Evolutionary conservation across 2,329 filamentous ascomycete genomes (phyloP), one percentile per base, ranked within the genome.

Genomic region (Colletotrichum australisinense): DNA sequence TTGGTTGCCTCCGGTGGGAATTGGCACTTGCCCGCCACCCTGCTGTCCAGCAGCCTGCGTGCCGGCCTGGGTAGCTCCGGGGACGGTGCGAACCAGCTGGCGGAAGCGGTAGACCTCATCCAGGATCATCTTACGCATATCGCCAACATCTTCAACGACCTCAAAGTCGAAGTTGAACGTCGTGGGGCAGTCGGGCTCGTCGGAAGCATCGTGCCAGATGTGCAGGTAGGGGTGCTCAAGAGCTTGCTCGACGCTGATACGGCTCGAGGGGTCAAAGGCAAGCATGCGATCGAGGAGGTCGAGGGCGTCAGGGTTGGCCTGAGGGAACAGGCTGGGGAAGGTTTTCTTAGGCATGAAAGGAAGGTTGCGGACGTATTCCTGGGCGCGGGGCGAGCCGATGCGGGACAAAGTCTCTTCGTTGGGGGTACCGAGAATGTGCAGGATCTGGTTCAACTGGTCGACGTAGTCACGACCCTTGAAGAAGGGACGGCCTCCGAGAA

Each of bases 401-500:
- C 97, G 94, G 30, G 91, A 93, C 24, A 99, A 89, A 0, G 97
- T 99, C 82, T 97, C 95, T 84, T 98, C 96, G 81, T 96, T 97
- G 53, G 97, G 97, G 1, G 96, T 99, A 76, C 97, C 97, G 67
- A 99, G 93, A 82, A 97, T 98, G 87, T 98, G 95, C 69, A 99
- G 90, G 80, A 99, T 99, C 86, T 99, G 97, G 88, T 99, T 99
- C 76, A 99, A 91, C 87, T 99, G 97, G 85, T 99, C 97, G 83
- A 99, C 97, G 81, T 99, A 99, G 86, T 99, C 97, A 75, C 97
- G 94, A 72, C 97, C 97, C 86, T 99, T 99, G 90, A 99, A 98
- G 89, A 99, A 99, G 56, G 97, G 97, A 73, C 97, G 94, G 73
- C 97, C 96, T 75, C 97, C 97, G 46, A 99, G 91, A 14, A 99